Base-by-base conservation (phyloP, 169 alveolate genomes). In the Besnoitia besnoiti region DNA sequence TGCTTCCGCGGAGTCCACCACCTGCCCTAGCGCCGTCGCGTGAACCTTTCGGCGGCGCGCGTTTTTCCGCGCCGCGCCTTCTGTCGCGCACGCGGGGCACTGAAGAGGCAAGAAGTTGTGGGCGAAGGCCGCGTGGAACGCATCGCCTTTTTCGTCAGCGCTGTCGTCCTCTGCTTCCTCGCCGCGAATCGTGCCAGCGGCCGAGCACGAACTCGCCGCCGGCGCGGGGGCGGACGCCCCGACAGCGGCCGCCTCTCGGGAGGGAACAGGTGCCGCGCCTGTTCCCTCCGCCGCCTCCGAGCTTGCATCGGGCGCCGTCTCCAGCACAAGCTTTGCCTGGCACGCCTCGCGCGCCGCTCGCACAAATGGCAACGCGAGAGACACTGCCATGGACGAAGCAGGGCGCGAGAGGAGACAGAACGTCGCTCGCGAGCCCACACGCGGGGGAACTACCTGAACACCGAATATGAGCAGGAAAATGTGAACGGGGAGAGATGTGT, bases 341-440 rank as follows among this genome's bases (percentile, higher is more conserved):
- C 30, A n/a, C 30, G 24, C 27, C 24, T 21, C 67, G 30, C 24
- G 67, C 67, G 24, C 67, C 24, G 67, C 67, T 0, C n/a, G 82
- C 39, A 42, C n/a, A 8, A 73, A 16, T 10, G 82, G 82, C 2
- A 19, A 35, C 8, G 82, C 82, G 39, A 73, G 82, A 16, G 39
- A 37, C 27, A 73, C 82, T 16, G n/a, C 82, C n/a, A 42, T 73
- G 24, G 82, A 73, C 27, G 8, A 7, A 19, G n/a, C 12, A 19
- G 82, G 82, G 4, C 87, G 87, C n/a, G 87, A 77, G 39, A 77
- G 59, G 19, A 77, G 87, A 77, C 61, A 77, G 35, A 77, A 77
- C 33, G 87, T 27, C 35, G 59, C 33, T 35, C 37, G 61, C 37
- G 55, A 8, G 14, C 59, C 87, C 40, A 39, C 55, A 14, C 59